Percentiles rank a stretch among this genome's conserved stretches.
These are phyloP conservation scores for Skeletonema menzelii DNA, from an alignment of 108 stramenopile species.

Conservation along the genomic window DNA sequence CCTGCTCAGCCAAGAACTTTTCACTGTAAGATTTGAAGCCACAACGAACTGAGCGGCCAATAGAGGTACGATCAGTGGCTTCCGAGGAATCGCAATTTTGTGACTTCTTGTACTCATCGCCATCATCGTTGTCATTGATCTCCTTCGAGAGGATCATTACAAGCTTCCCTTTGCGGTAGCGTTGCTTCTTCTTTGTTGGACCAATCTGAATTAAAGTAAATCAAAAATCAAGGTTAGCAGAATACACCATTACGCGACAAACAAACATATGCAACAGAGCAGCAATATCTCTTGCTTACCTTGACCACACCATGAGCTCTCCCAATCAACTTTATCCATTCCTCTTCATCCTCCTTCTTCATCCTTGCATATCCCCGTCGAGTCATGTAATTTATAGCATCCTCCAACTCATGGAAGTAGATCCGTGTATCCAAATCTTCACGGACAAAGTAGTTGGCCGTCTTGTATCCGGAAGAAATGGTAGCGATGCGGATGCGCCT, in stretches of 20 bases:
- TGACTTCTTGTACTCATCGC: slow-evolving; percentile 1
- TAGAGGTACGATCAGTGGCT: slow-evolving; percentile 18
- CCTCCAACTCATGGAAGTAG: slow-evolving; percentile 40
- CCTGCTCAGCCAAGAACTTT: slow-evolving; percentile 40
- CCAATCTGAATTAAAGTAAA: slow-evolving; percentile 4
- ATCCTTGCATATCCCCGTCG: slow-evolving; percentile 35
- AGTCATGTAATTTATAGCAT: slow-evolving; percentile 33
- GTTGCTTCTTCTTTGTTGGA: slow-evolving; percentile 39
- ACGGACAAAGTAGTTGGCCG: slow-evolving; percentile 33
- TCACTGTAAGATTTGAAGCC: slow-evolving; percentile 36
- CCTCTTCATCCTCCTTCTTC: slow-evolving; percentile 27
- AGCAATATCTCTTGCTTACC: slow-evolving; percentile 7
- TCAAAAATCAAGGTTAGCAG: background rate
- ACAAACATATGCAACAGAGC: background rate
- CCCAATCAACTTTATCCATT: slow-evolving; percentile 22
- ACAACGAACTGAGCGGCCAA: slow-evolving; percentile 25
- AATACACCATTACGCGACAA: background rate
- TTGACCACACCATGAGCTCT: slow-evolving; percentile 36
- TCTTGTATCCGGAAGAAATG: slow-evolving; percentile 35
- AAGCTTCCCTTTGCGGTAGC: slow-evolving; percentile 37
- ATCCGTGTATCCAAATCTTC: slow-evolving; percentile 44
- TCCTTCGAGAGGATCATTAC: slow-evolving; percentile 25
- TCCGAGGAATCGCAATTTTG: background rate
- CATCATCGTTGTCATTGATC: slow-evolving; percentile 5
- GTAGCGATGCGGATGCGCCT: slow-evolving; percentile 33